Evolutionary conservation across 2,329 filamentous ascomycete genomes (phyloP).

Genomic region (Xylaria sp.): DNA sequence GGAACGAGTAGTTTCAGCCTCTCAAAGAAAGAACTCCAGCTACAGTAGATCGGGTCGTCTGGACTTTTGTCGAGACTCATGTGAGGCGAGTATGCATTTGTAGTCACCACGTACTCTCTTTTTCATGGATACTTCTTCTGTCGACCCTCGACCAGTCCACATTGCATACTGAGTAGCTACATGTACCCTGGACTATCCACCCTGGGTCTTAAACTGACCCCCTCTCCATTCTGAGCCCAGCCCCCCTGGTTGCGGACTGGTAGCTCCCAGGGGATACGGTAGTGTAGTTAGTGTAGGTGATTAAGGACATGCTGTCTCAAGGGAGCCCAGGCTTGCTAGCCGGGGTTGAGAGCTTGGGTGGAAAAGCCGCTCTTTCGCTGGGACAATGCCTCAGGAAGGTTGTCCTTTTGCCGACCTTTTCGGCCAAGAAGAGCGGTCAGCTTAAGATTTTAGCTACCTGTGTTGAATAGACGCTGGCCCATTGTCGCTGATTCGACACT

Average conservation of each 20-base stretch:
- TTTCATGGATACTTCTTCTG: conserved; percentile 9
- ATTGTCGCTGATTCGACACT: conserved; percentile 40
- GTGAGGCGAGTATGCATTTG: conserved; percentile 21
- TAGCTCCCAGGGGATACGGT: conserved; percentile 20
- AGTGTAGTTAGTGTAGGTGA: too few species aligned
- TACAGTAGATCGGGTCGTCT: background rate
- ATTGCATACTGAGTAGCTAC: conserved; percentile 27
- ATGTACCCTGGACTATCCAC: conserved; percentile 24
- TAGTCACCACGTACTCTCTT: conserved; percentile 29
- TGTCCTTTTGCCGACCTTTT: conserved; percentile 40
- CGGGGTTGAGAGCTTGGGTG: conserved; percentile 24
- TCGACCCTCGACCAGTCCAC: conserved; percentile 16
- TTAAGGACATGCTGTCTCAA: conserved; percentile 17
- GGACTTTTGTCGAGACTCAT: background rate
- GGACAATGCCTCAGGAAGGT: conserved; percentile 19
- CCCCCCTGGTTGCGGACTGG: conserved; percentile 22
- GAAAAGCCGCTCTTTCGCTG: conserved; percentile 34
- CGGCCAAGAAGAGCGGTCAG: conserved; percentile 47
- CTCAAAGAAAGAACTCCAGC: background rate
- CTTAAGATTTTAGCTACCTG: conserved; percentile 42
- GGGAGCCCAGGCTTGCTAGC: conserved; percentile 29
- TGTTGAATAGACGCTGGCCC: conserved; percentile 28
- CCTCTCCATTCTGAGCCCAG: conserved; percentile 25
- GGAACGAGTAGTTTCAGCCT: conserved; percentile 11
- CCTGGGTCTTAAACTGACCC: conserved; percentile 25